Percentiles rank a stretch among this genome's conserved stretches.
phyloP scores from a whole-genome alignment of 306 rosid species.

The Carpinus viminea region DNA sequence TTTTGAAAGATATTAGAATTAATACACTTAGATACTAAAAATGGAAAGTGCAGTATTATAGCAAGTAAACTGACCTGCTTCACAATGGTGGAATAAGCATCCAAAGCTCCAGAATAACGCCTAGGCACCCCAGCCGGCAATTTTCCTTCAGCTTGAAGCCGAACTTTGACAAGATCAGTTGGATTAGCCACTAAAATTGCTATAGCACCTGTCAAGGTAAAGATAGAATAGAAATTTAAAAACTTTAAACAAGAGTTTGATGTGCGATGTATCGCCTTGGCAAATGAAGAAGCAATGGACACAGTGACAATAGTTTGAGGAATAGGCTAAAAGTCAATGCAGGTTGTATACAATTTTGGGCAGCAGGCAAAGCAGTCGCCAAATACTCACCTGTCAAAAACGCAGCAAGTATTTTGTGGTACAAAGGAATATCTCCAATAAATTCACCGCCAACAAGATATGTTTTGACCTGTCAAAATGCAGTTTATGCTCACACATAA shows the following conservation, averaged over 20 bases:
- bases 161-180: slow-evolving; percentile 91
- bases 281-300: slow-evolving; percentile 1
- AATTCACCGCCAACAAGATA: slow-evolving; percentile 85
- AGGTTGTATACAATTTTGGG: slow-evolving; percentile 12
- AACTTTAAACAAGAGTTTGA: not conserved
- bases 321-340: not conserved
- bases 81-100: slow-evolving; percentile 75
- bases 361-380: slow-evolving; percentile 1
- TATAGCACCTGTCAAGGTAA: slow-evolving; percentile 70
- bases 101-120: slow-evolving; percentile 88
- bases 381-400: slow-evolving; percentile 77
- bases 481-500: slow-evolving; percentile 45
- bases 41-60: not conserved
- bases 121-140: slow-evolving; percentile 77
- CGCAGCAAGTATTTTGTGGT: slow-evolving; percentile 88
- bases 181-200: slow-evolving; percentile 89
- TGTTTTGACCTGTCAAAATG: slow-evolving; percentile 73
- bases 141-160: slow-evolving; percentile 94
- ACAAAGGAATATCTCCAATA: slow-evolving; percentile 74
- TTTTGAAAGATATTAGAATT: slow-evolving; percentile 1
- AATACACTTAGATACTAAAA: slow-evolving; percentile 11
- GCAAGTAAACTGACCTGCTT: slow-evolving; percentile 60
- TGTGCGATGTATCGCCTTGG: not conserved
- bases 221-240: not conserved
- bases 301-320: not conserved